Evolutionary conservation across 2,329 filamentous ascomycete species (phyloP).

Genomic region (Tricladium varicosporioides): DNA sequence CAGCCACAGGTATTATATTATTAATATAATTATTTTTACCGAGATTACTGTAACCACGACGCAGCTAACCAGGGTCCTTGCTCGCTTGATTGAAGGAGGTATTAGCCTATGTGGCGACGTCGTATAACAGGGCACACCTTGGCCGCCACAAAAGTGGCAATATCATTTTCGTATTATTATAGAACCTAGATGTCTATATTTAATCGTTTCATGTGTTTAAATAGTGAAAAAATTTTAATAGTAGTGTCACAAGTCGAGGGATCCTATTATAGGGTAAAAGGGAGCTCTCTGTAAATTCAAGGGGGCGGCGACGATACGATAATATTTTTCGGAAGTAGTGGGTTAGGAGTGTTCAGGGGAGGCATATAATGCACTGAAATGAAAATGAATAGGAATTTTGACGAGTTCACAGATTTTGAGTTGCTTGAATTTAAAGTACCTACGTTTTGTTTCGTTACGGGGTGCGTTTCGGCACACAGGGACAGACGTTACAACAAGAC

Average conservation of each 20-base stretch:
- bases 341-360: constrained; percentile 1
- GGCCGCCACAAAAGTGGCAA: background rate
- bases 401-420: background rate
- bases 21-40: constrained; percentile 1
- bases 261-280: constrained; percentile 6
- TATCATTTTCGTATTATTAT: constrained; percentile 3
- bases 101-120: constrained; percentile 3
- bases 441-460: background rate
- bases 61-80: constrained; percentile 1
- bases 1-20: constrained; percentile 14
- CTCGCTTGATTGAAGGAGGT: constrained; percentile 4
- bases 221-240: constrained; percentile 2
- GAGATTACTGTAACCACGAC: constrained; percentile 3
- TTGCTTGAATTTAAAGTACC: constrained; percentile 1
- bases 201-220: constrained; percentile 6
- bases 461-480: background rate
- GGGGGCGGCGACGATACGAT: constrained; percentile 13
- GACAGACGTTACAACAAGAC: no score
- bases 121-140: background rate
- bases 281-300: constrained; percentile 6
- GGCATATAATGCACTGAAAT: constrained; percentile 4
- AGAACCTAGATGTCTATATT: constrained; percentile 1
- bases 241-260: background rate
- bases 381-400: constrained; percentile 6
- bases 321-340: constrained; percentile 6